Base-by-base conservation (phyloP, 1,284 basidiomycete species). In the Melampsora americana region DNA sequence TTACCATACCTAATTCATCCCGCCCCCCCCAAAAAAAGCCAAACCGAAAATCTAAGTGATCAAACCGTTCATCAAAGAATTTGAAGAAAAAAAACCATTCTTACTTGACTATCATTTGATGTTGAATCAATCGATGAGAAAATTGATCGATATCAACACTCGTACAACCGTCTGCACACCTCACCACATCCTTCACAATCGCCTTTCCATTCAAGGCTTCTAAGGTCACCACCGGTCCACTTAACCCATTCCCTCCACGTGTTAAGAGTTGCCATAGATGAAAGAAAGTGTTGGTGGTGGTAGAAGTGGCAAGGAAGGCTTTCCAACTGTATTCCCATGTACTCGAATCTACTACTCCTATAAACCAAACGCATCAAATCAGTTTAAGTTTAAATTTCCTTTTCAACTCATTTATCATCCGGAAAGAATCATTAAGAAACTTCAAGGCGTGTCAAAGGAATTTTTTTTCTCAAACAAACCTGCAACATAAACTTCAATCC, bases 241-340 rank as follows among this genome's bases (percentile, higher is more conserved):
- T 59, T 16, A 23, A 23, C 12, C 23, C 28, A 23, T 20, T 20
- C 4, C 53, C 53, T 23, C 53, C 53, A 20, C 53, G 53, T 26
- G 53, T 59, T 28, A 59, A 28, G 12, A 59, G n/a, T 59, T 59
- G 53, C 53, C 53, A 59, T 59, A 59, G 6, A 26, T 59, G 53
- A 59, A 23, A 59, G 28, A 59, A 59, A 59, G n/a, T 23, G 7
- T 9, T 59, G 1, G n/a, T 59, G n/a, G 53, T 28, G 12, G 23
- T 23, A 59, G n/a, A 23, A 9, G 28, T 59, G 18, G 53, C 53
- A 7, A 59, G 28, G 14, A 23, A 59, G 7, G 53, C 28, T 26
- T 59, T 59, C 53, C 53, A 59, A 16, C 53, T 59, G 14, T 59
- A 59, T 59, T 59, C 53, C 53, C 53, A 59, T 59, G 53, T 59